Conservation (phyloP, 257 asterid species). For the Gynochthodes officinalis region DNA sequence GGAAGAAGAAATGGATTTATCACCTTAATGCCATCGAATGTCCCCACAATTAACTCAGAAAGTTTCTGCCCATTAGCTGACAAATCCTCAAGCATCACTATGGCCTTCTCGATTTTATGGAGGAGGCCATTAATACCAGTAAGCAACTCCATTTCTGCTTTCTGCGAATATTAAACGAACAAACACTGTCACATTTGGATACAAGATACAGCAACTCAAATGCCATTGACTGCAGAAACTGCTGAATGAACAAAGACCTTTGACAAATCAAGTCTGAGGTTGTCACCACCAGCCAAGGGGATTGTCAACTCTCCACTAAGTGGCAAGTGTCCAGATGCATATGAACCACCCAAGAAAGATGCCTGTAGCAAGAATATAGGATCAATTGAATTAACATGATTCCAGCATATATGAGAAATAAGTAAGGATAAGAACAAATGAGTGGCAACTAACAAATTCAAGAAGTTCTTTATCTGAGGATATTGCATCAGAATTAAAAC, state of each 20-base stretch:
- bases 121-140: slow-evolving; percentile 55
- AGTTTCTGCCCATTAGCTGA: slow-evolving; percentile 35
- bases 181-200: slow-evolving; percentile 2
- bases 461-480: slow-evolving; percentile 66
- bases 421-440: background rate
- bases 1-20: background rate
- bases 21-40: slow-evolving; percentile 89
- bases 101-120: slow-evolving; percentile 47
- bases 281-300: slow-evolving; percentile 54
- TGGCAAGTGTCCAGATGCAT: slow-evolving; percentile 49
- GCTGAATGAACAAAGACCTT: slow-evolving; percentile 45
- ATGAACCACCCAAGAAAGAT: slow-evolving; percentile 87
- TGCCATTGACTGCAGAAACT: slow-evolving; percentile 8
- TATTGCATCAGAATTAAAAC: slow-evolving; percentile 34
- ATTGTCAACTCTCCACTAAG: slow-evolving; percentile 63
- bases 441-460: slow-evolving; percentile 61
- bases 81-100: slow-evolving; percentile 55
- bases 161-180: slow-evolving; percentile 41
- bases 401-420: background rate
- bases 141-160: slow-evolving; percentile 61
- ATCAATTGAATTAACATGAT: slow-evolving; percentile 19
- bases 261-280: slow-evolving; percentile 66
- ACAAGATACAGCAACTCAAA: background rate
- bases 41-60: slow-evolving; percentile 72
- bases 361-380: slow-evolving; percentile 46